Conservation (phyloP, 768 basidiomycete species). For the Albatrellus ellisii region DNA sequence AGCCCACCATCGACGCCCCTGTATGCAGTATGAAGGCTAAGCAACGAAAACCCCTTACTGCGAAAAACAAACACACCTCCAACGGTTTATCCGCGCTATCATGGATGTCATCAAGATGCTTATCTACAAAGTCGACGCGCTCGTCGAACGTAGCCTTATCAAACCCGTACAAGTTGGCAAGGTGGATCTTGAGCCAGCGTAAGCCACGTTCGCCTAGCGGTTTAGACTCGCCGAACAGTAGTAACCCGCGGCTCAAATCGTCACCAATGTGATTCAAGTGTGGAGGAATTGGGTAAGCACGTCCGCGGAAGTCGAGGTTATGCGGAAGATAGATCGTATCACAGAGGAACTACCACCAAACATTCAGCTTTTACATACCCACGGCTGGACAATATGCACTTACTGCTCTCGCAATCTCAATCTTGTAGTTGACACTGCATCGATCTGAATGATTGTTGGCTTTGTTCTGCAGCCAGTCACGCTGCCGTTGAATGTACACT, state of each 20-base stretch:
- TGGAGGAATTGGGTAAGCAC: constrained; percentile 93
- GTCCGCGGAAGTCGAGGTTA: constrained; percentile 94
- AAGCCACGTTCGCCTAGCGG: constrained; percentile 77
- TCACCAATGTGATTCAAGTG: constrained; percentile 95
- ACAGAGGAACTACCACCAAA: constrained; percentile 52
- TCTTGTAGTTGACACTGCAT: constrained; percentile 90
- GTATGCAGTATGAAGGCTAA: not conserved
- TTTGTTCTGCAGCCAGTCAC: constrained; percentile 40
- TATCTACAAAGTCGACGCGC: constrained; percentile 65
- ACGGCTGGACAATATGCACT: constrained; percentile 18
- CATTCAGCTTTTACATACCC: not conserved
- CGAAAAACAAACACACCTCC: constrained; percentile 29
- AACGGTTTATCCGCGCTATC: constrained; percentile 78
- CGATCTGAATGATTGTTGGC: constrained; percentile 83
- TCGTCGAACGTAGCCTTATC: constrained; percentile 95
- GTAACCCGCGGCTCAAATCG: constrained; percentile 78
- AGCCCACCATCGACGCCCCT: constrained; percentile 82
- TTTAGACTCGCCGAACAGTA: constrained; percentile 70
- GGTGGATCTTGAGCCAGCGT: constrained; percentile 91
- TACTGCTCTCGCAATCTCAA: constrained; percentile 89
- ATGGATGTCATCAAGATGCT: constrained; percentile 62
- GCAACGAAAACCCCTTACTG: no score
- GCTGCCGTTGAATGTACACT: constrained; percentile 42
- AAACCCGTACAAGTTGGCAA: constrained; percentile 85
- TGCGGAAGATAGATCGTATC: constrained; percentile 90